These are phyloP conservation scores for Panicum virgatum DNA, from an alignment of 202 grass and related monocot genomes.

Conservation along the genomic window DNA sequence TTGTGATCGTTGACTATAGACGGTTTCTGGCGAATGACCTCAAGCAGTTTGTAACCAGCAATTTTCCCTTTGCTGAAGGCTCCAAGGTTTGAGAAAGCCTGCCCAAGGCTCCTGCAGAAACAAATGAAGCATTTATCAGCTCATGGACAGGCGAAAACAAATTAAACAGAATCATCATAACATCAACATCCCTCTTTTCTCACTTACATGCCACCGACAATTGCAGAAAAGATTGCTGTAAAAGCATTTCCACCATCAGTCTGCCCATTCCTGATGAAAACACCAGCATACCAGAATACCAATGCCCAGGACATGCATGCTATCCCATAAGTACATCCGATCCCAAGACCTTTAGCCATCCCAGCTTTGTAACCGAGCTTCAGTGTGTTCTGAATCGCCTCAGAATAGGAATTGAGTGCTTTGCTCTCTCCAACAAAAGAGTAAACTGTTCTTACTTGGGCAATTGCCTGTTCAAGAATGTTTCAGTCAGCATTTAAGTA, in stretches of 20 bases:
- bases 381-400: conserved; percentile 90
- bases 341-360: conserved; percentile 98
- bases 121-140: not conserved
- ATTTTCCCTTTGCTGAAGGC: conserved; percentile 99
- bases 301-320: conserved; percentile 99
- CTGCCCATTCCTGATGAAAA: conserved; percentile 95
- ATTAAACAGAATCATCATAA: conserved; percentile 13
- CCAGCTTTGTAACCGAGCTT: conserved; percentile 99
- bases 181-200: conserved; percentile 27
- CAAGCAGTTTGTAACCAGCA: conserved; percentile 92
- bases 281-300: conserved; percentile 98
- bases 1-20: conserved; percentile 78
- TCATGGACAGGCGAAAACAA: conserved; percentile 5
- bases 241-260: conserved; percentile 95
- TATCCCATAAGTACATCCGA: conserved; percentile 96
- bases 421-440: conserved; percentile 98
- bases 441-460: conserved; percentile 95
- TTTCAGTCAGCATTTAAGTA: conserved; percentile 24
- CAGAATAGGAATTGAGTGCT: conserved; percentile 94
- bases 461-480: conserved; percentile 67
- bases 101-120: conserved; percentile 81
- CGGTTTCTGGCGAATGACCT: conserved; percentile 90
- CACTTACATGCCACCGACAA: conserved; percentile 97
- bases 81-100: conserved; percentile 96
- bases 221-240: conserved; percentile 97